These are phyloP conservation scores for Phytophthora idaei DNA, from an alignment of 352 stramenopile genomes.

Conservation along the genomic window DNA sequence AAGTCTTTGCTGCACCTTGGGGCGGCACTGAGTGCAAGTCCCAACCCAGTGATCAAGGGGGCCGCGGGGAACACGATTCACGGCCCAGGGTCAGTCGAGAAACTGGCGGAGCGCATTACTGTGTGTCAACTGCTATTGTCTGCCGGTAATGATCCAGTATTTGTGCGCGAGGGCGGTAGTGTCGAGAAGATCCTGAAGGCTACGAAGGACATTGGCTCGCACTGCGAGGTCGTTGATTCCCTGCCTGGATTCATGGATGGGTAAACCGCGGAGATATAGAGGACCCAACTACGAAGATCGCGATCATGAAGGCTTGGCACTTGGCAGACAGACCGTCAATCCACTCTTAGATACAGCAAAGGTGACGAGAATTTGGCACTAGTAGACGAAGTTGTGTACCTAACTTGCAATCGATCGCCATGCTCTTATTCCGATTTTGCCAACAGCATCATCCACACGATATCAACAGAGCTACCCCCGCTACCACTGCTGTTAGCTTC, in stretches of 20 bases:
- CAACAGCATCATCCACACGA: constrained; percentile 36
- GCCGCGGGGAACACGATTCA: too few relatives aligned
- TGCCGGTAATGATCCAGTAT: constrained; percentile 48
- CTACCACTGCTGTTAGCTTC: not conserved
- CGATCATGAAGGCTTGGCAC: constrained; percentile 50
- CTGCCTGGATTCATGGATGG: constrained; percentile 46
- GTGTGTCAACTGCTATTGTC: constrained; percentile 47
- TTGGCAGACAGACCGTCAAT: too few relatives aligned
- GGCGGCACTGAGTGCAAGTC: not conserved
- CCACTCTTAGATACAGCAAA: not conserved
- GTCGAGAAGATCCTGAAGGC: constrained; percentile 51
- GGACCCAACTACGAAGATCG: constrained; percentile 31
- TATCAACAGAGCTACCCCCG: not conserved
- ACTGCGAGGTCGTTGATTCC: constrained; percentile 49
- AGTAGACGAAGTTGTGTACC: too few relatives aligned
- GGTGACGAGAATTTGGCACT: too few relatives aligned
- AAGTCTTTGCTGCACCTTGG: too few relatives aligned
- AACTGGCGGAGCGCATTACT: constrained; percentile 42
- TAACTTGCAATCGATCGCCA: not conserved
- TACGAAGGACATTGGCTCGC: constrained; percentile 17
- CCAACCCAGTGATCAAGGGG: too few relatives aligned
- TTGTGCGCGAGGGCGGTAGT: constrained; percentile 35
- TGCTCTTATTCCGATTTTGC: constrained; percentile 15
- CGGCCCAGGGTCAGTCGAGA: constrained; percentile 34
- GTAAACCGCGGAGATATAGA: constrained; percentile 46